phyloP scores from a whole-genome alignment of 768 basidiomycete species.

The Cystofilobasidium ferigula region DNA sequence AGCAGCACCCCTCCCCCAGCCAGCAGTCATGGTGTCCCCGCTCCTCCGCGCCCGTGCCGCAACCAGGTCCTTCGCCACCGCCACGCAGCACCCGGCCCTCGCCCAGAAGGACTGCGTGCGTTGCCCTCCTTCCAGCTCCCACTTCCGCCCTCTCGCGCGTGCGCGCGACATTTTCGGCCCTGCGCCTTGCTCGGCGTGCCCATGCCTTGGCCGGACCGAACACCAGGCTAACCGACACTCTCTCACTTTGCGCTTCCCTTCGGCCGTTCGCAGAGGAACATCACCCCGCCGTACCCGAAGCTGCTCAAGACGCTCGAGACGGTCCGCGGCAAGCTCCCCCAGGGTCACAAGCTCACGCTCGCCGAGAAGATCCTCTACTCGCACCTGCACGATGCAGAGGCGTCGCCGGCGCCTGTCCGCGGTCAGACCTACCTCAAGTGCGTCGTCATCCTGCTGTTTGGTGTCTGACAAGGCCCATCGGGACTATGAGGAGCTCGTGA shows the following conservation, averaged over 20 bases:
- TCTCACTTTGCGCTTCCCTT: background rate
- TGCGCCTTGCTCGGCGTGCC: background rate
- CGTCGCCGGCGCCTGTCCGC: constrained; percentile 50
- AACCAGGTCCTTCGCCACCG: constrained; percentile 12
- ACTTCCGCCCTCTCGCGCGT: background rate
- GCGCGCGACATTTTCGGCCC: no score
- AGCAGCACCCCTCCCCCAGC: background rate
- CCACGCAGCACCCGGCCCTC: background rate
- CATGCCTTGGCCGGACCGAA: background rate
- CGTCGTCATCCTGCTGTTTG: background rate
- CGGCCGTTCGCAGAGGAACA: constrained; percentile 40
- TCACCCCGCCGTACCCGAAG: constrained; percentile 71
- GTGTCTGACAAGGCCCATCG: no score
- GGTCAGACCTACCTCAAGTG: constrained; percentile 77
- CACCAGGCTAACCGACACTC: background rate
- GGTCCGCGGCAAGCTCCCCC: constrained; percentile 57
- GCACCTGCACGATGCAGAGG: constrained; percentile 69
- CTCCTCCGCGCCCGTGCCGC: background rate
- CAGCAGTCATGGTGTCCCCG: background rate
- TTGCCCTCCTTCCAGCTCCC: background rate
- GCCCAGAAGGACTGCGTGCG: constrained; percentile 26
- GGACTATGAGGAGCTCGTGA: background rate
- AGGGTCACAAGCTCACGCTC: constrained; percentile 67
- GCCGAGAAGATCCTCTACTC: constrained; percentile 96
- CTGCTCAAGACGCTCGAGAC: constrained; percentile 59